Evolutionary conservation across 2,329 filamentous ascomycete species (phyloP).

Genomic region (Shiraia sp.): DNA sequence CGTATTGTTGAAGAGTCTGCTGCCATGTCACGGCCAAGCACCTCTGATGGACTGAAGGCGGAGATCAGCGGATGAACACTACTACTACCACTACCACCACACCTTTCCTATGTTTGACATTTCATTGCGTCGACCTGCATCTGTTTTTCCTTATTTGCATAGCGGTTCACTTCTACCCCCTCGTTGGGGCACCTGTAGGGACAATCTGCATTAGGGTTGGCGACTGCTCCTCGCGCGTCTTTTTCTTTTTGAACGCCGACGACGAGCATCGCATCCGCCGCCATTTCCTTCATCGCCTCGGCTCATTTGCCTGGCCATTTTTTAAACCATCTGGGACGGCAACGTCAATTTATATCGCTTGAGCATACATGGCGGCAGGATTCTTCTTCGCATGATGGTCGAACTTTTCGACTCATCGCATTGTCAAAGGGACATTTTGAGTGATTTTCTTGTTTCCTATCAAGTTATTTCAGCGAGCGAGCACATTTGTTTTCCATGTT

Average conservation of each 20-base stretch:
- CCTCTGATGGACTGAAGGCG: slow-evolving; percentile 37
- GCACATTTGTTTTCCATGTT: slow-evolving; percentile 34
- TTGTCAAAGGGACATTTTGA: slow-evolving; percentile 6
- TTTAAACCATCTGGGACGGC: slow-evolving; percentile 36
- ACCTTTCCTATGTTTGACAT: slow-evolving; percentile 27
- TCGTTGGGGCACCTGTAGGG: slow-evolving; percentile 28
- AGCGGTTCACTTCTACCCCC: slow-evolving; percentile 38
- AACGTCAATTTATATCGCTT: slow-evolving; percentile 38
- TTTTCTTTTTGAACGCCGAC: slow-evolving; percentile 13
- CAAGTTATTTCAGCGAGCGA: slow-evolving; percentile 27
- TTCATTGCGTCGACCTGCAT: slow-evolving; percentile 29
- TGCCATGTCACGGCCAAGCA: slow-evolving; percentile 40
- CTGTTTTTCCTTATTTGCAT: slow-evolving; percentile 35
- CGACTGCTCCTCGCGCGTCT: slow-evolving; percentile 23
- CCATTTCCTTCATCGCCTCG: slow-evolving; percentile 24
- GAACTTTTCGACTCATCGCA: slow-evolving; percentile 17
- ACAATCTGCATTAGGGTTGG: slow-evolving; percentile 42
- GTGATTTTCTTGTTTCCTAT: slow-evolving; percentile 19
- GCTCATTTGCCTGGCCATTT: slow-evolving; percentile 23
- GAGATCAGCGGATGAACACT: slow-evolving; percentile 35
- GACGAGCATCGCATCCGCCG: slow-evolving; percentile 27
- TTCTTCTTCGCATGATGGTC: slow-evolving; percentile 23
- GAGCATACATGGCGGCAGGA: slow-evolving; percentile 36
- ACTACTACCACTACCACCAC: slow-evolving; percentile 9
- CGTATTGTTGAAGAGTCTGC: slow-evolving; percentile 82